Evolutionary conservation across 768 basidiomycete genomes (phyloP).

Genomic region (Tubosaeta sp.): DNA sequence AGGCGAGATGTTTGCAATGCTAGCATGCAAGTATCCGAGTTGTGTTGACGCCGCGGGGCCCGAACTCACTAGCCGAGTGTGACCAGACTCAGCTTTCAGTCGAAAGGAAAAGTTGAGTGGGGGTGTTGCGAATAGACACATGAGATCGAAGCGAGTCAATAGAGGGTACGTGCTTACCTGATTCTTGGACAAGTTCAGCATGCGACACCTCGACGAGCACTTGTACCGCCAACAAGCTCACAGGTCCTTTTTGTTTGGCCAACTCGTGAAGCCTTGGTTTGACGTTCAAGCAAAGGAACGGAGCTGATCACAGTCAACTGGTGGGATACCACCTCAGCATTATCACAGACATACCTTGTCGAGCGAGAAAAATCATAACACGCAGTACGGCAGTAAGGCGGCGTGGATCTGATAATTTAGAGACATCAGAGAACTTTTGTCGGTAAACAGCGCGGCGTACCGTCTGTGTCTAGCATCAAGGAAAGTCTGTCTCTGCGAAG

Average conservation of each 20-base stretch:
- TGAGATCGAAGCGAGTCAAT: neutral
- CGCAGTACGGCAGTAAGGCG: conserved; percentile 14
- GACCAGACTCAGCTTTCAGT: neutral
- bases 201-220: conserved; percentile 14
- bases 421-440: neutral
- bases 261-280: conserved; percentile 10
- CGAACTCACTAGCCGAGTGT: neutral
- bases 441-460: neutral
- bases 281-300: conserved; percentile 3
- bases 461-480: conserved; percentile 8
- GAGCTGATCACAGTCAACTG: neutral
- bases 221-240: conserved; percentile 19
- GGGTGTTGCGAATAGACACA: neutral
- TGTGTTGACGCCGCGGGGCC: conserved; percentile 1
- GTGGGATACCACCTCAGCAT: neutral
- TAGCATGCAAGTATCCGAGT: conserved; percentile 7
- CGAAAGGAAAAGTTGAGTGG: neutral
- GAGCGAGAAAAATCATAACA: conserved; percentile 9
- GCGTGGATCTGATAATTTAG: conserved; percentile 2
- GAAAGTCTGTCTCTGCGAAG: conserved; percentile 4
- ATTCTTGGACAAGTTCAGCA: conserved; percentile 4
- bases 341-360: neutral
- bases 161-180: conserved; percentile 3
- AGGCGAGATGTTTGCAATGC: conserved; percentile 8
- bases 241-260: conserved; percentile 9